phyloP scores from a whole-genome alignment of 257 asterid species.

The Solanum sitiens region DNA sequence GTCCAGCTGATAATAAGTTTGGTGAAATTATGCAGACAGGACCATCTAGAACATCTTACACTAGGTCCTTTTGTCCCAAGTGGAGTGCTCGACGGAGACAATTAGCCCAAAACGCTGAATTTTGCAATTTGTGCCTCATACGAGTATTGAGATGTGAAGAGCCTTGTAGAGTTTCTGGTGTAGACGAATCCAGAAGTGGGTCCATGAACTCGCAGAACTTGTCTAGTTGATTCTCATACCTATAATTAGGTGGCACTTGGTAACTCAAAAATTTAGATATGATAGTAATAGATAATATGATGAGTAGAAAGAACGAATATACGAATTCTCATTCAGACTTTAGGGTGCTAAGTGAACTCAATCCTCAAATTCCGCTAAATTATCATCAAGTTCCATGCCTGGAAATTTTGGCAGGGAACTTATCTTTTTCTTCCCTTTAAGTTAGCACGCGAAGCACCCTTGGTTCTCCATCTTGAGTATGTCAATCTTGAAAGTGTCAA shows the following conservation, averaged over 20 bases:
- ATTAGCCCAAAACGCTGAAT: conserved; percentile 67
- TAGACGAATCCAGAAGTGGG: conserved; percentile 68
- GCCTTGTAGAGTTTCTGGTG: conserved; percentile 64
- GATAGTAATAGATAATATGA: neutral
- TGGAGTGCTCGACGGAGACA: conserved; percentile 49
- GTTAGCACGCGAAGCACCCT: neutral
- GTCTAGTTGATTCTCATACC: conserved; percentile 71
- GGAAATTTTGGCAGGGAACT: neutral
- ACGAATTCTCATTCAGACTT: neutral
- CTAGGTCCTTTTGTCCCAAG: conserved; percentile 78
- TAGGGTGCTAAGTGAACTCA: neutral
- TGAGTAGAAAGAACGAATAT: neutral
- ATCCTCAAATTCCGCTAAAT: neutral
- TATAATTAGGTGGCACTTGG: conserved; percentile 7
- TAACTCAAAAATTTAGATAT: neutral
- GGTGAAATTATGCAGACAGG: neutral
- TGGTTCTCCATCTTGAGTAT: neutral
- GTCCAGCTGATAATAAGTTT: neutral
- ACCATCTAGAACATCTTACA: conserved; percentile 39
- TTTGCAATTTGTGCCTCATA: conserved; percentile 52
- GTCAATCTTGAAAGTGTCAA: neutral
- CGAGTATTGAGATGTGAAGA: conserved; percentile 43
- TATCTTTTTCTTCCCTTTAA: neutral
- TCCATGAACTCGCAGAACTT: conserved; percentile 79
- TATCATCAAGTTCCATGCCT: neutral